phyloP scores from a whole-genome alignment of 2,329 filamentous ascomycete species.

The Chrysosporium queenslandicum region DNA sequence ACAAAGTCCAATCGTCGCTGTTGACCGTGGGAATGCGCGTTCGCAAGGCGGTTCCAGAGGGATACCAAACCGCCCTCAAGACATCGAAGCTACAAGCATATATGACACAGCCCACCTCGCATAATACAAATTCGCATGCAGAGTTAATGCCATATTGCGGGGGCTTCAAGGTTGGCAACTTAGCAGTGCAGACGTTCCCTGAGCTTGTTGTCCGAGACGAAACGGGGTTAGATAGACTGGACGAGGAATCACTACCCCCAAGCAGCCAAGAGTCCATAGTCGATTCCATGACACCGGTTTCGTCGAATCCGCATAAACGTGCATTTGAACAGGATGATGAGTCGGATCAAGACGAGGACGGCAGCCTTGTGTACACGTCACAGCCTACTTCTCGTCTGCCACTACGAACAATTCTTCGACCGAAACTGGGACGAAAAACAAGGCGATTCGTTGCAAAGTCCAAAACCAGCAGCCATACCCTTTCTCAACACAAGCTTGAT shows the following conservation, averaged over 20 bases:
- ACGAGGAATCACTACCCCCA: slow-evolving; percentile 32
- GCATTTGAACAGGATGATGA: slow-evolving; percentile 29
- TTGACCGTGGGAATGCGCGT: slow-evolving; percentile 88
- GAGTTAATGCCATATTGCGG: slow-evolving; percentile 76
- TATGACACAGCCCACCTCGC: slow-evolving; percentile 19
- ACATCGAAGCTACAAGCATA: slow-evolving; percentile 14
- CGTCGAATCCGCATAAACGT: slow-evolving; percentile 35
- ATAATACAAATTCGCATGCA: slow-evolving; percentile 28
- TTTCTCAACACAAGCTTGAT: slow-evolving; percentile 9
- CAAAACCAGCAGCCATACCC: slow-evolving; percentile 13
- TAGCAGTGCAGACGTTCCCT: slow-evolving; percentile 48
- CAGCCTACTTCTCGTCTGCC: neutral
- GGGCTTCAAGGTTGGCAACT: slow-evolving; percentile 62
- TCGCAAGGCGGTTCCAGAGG: slow-evolving; percentile 84
- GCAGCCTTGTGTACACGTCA: slow-evolving; percentile 13
- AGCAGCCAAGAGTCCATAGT: slow-evolving; percentile 34
- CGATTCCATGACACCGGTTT: slow-evolving; percentile 20
- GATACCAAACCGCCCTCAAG: slow-evolving; percentile 63
- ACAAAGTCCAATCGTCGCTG: slow-evolving; percentile 67
- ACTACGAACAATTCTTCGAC: slow-evolving; percentile 26
- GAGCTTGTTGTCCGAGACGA: slow-evolving; percentile 20
- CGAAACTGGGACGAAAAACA: slow-evolving; percentile 23
- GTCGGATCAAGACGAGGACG: slow-evolving; percentile 29
- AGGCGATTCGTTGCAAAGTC: slow-evolving; percentile 15
- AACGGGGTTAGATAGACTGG: slow-evolving; percentile 27